Evolutionary conservation across 1,284 basidiomycete species (phyloP).

Genomic region (Fomitopsis palustris): DNA sequence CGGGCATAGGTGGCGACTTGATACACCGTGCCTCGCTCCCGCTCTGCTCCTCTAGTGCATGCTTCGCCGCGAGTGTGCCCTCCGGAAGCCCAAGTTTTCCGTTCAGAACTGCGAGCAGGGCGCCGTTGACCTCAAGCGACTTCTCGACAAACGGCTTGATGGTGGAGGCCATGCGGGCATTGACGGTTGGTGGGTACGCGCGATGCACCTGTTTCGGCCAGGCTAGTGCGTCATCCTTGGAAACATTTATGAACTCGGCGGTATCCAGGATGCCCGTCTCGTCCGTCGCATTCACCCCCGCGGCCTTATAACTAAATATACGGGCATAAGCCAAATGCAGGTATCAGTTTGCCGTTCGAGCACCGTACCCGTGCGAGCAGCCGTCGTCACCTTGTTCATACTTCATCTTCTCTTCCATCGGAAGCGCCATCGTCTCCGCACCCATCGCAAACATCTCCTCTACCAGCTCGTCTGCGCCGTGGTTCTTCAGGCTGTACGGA

Average conservation of each 20-base stretch:
- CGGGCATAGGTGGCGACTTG: conserved; percentile 25
- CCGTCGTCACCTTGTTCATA: conserved; percentile 36
- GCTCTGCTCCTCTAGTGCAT: conserved; percentile 30
- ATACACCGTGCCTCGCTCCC: conserved; percentile 38
- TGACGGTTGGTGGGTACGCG: conserved; percentile 31
- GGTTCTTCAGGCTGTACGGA: conserved; percentile 30
- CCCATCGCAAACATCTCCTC: conserved; percentile 36
- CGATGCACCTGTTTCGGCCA: conserved; percentile 29
- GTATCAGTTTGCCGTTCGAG: background rate
- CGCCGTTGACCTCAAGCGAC: conserved; percentile 30
- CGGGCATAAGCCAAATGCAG: background rate
- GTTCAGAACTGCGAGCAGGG: conserved; percentile 31
- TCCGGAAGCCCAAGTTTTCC: conserved; percentile 17
- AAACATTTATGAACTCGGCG: conserved; percentile 32
- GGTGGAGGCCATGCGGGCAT: conserved; percentile 28
- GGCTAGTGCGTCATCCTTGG: conserved; percentile 31
- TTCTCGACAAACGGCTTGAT: conserved; percentile 32
- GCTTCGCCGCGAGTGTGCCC: conserved; percentile 25
- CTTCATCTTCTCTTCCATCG: conserved; percentile 35
- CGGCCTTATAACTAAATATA: conserved; percentile 29
- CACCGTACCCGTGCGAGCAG: conserved; percentile 29
- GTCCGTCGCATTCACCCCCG: conserved; percentile 32
- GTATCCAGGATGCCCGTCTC: conserved; percentile 30
- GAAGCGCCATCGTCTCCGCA: conserved; percentile 32
- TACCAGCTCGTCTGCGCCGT: conserved; percentile 30